Evolutionary conservation across 2,329 filamentous ascomycete species (phyloP).

Genomic region (Aspergillus costaricaensis): DNA sequence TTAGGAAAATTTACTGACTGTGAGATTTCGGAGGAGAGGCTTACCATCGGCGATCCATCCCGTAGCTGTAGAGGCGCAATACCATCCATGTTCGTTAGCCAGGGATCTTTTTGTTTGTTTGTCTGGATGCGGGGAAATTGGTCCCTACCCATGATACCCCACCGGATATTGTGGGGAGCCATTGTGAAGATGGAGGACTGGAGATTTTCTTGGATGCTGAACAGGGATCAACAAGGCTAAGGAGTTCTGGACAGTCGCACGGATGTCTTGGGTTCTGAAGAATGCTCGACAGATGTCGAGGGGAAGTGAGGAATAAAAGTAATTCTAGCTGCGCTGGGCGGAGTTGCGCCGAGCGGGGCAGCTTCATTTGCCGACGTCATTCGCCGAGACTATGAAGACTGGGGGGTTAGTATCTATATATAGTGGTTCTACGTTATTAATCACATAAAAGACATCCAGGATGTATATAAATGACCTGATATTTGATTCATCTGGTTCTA

Average conservation of each 20-base stretch:
- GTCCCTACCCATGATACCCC: constrained; percentile 47
- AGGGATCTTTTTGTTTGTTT: not conserved
- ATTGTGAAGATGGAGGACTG: constrained; percentile 23
- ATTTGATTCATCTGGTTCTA: not conserved
- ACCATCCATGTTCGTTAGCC: constrained; percentile 17
- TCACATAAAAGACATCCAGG: not conserved
- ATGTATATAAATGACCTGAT: not conserved
- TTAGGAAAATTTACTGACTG: not conserved
- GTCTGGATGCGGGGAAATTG: not conserved
- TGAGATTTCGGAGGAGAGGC: constrained; percentile 1
- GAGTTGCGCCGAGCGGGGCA: constrained; percentile 33
- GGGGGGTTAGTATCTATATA: too few species aligned
- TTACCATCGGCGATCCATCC: constrained; percentile 46
- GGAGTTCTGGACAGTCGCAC: too few species aligned
- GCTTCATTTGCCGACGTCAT: constrained; percentile 10
- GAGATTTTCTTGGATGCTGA: not conserved
- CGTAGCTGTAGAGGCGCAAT: constrained; percentile 38
- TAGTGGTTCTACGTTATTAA: not conserved
- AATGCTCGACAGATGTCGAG: not conserved
- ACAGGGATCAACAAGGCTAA: not conserved
- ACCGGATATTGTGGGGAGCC: constrained; percentile 41
- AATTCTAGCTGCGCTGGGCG: constrained; percentile 6
- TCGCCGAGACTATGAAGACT: not conserved
- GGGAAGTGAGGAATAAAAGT: not conserved
- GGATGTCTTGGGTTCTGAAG: too few species aligned